A percentile compares a stretch with the other conserved stretches of the same genome.
Evolutionary conservation across 768 basidiomycete genomes (phyloP).

Genomic region (Arthromyces matolae): DNA sequence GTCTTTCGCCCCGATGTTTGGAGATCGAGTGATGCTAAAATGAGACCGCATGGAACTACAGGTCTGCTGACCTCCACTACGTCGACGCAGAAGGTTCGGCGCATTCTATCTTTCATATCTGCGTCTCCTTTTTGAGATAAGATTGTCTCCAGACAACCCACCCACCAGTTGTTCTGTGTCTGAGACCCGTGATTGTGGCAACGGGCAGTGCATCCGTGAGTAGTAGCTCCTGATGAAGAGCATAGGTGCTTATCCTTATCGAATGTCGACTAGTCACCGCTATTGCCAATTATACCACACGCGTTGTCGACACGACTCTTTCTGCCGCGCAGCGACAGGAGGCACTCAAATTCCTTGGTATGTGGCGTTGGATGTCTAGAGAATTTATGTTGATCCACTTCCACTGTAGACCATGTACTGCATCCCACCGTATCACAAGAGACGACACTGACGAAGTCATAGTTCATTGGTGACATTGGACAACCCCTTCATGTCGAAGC

Average conservation of each 20-base stretch:
- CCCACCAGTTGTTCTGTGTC: constrained; percentile 46
- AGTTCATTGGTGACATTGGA: constrained; percentile 48
- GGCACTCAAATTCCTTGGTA: constrained; percentile 51
- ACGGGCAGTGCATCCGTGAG: constrained; percentile 38
- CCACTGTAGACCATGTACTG: constrained; percentile 32
- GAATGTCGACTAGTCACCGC: constrained; percentile 37
- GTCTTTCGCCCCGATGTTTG: too few species aligned
- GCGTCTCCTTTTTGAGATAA: neutral
- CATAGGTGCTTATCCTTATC: constrained; percentile 18
- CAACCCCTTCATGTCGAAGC: constrained; percentile 50
- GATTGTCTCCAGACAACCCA: constrained; percentile 33
- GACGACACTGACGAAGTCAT: too few species aligned
- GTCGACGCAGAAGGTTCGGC: constrained; percentile 45
- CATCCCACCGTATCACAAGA: too few species aligned
- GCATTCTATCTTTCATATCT: constrained; percentile 2
- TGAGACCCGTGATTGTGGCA: constrained; percentile 43
- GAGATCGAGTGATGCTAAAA: neutral
- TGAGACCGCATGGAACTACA: neutral
- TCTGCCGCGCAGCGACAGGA: constrained; percentile 42
- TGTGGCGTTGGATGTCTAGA: constrained; percentile 6
- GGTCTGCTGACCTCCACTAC: constrained; percentile 44
- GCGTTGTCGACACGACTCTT: constrained; percentile 41
- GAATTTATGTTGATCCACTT: too few species aligned
- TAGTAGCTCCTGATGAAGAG: constrained; percentile 19
- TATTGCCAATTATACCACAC: constrained; percentile 54